phyloP scores from a whole-genome alignment of 805 yeast genomes.

The Starmerella cellae region DNA sequence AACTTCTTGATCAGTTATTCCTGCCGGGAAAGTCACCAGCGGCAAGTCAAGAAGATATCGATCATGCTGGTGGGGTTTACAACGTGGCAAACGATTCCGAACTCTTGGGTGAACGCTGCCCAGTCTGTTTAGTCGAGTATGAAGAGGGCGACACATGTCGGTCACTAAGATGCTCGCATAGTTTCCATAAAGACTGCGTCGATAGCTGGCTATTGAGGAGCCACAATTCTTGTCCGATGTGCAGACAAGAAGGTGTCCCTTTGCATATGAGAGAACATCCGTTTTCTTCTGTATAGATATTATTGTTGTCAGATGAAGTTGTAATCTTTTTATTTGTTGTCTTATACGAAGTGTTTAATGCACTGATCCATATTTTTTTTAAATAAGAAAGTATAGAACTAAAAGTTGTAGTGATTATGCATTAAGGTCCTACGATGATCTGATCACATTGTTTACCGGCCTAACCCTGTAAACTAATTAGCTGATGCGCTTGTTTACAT shows the following conservation, averaged over 20 bases:
- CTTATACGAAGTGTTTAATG: too few relatives aligned
- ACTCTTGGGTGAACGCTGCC: slow-evolving; percentile 20
- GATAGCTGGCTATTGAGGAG: slow-evolving; percentile 45
- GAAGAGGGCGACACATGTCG: slow-evolving; percentile 37
- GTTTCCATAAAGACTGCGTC: slow-evolving; percentile 43
- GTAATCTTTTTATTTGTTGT: too few relatives aligned
- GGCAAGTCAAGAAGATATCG: slow-evolving; percentile 33
- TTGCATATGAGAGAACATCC: neutral
- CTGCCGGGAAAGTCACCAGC: slow-evolving; percentile 33
- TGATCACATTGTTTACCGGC: too few relatives aligned
- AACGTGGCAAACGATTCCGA: slow-evolving; percentile 19
- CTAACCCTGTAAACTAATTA: too few relatives aligned
- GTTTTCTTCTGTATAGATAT: neutral
- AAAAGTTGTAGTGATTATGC: too few relatives aligned
- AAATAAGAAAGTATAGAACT: too few relatives aligned
- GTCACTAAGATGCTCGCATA: slow-evolving; percentile 36
- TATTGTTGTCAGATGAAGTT: too few relatives aligned
- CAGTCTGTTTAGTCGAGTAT: slow-evolving; percentile 41
- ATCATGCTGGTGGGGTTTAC: slow-evolving; percentile 30
- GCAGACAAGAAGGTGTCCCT: slow-evolving; percentile 28
- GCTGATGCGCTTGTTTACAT: too few relatives aligned
- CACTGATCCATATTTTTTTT: too few relatives aligned
- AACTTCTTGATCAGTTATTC: slow-evolving; percentile 36
- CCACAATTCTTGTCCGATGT: slow-evolving; percentile 46
- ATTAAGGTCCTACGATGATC: too few relatives aligned